Base-by-base conservation (phyloP, 352 stramenopile species). In the Pythium pyrilobum region DNA sequence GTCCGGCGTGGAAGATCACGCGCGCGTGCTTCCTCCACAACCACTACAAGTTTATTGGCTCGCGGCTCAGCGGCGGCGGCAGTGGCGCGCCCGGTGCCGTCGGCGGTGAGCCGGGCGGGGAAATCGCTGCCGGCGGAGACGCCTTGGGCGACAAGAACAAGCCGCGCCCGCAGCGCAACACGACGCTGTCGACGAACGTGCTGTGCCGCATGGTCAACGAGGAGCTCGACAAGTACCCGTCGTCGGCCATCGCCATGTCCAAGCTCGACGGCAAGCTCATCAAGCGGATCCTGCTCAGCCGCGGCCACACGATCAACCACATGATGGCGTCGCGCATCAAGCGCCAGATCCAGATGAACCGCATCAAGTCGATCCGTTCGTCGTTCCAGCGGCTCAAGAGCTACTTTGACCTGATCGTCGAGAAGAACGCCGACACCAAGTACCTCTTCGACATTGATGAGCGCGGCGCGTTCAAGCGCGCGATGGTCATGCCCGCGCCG, bases 241-340 rank as follows among this genome's bases (percentile, higher is more conserved):
- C 69, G 42, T 68, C 80, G 20, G 68, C 67, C 10, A 69, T 87
- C 27, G 66, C 71, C 33, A 84, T 85, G 72, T 68, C 73, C 28
- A 84, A 85, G 56, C 51, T 91, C n/a, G 76, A 91, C 47, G 77
- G 77, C 27, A 88, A 88, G 42, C 58, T 77, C 28, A 88, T 91
- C 53, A 75, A 77, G 63, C 71, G 77, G 16, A 84, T 91, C 40
- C 31, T 91, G 18, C 53, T 91, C 32, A 72, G 70, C 32, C 77
- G 77, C 15, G 80, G 80, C n/a, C 76, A 89, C 48, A 75, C 76
- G 9, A 79, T 91, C 38, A 89, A 91, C 52, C 74, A 88, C 62
- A 89, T 89, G 78, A 91, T 87, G 77, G 71, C 81, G 47, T 91
- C 81, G 24, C 70, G 81, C n/a, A 85, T 89, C 57, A 89, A 88